Conservation (phyloP, 2,329 filamentous ascomycete species). For the Ophidiomyces ophidiicola region DNA sequence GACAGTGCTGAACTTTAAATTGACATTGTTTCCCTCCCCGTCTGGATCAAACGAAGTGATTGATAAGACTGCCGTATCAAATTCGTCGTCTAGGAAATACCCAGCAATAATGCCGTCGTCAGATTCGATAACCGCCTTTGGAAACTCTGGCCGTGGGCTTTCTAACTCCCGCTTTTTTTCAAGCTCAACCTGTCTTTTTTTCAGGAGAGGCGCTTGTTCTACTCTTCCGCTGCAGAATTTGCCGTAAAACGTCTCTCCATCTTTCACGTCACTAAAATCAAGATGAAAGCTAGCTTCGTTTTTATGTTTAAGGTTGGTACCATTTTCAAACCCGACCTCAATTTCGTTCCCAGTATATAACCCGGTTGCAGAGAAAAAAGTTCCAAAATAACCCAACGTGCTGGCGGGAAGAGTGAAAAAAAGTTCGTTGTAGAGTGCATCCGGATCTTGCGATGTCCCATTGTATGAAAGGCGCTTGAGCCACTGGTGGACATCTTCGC, state of each 20-base stretch:
- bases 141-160: slow-evolving; percentile 22
- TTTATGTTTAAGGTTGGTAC: slow-evolving; percentile 19
- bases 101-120: slow-evolving; percentile 29
- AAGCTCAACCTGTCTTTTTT: slow-evolving; percentile 13
- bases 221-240: slow-evolving; percentile 24
- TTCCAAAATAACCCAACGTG: slow-evolving; percentile 5
- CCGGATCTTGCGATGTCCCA: slow-evolving; percentile 19
- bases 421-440: slow-evolving; percentile 24
- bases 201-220: slow-evolving; percentile 9
- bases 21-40: slow-evolving; percentile 9
- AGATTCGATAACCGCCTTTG: slow-evolving; percentile 28
- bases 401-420: slow-evolving; percentile 19
- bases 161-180: slow-evolving; percentile 3
- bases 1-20: slow-evolving; percentile 26
- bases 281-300: slow-evolving; percentile 19
- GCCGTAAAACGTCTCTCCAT: slow-evolving; percentile 31
- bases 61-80: slow-evolving; percentile 36
- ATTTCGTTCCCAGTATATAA: slow-evolving; percentile 22
- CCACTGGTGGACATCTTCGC: slow-evolving; percentile 20
- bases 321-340: slow-evolving; percentile 24
- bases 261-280: slow-evolving; percentile 27
- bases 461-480: slow-evolving; percentile 18
- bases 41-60: slow-evolving; percentile 28
- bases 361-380: slow-evolving; percentile 10
- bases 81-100: slow-evolving; percentile 33